Evolutionary conservation across 2,329 filamentous ascomycete genomes (phyloP), one percentile per base, ranked within the genome.

Genomic region (Sporothrix brasiliensis): DNA sequence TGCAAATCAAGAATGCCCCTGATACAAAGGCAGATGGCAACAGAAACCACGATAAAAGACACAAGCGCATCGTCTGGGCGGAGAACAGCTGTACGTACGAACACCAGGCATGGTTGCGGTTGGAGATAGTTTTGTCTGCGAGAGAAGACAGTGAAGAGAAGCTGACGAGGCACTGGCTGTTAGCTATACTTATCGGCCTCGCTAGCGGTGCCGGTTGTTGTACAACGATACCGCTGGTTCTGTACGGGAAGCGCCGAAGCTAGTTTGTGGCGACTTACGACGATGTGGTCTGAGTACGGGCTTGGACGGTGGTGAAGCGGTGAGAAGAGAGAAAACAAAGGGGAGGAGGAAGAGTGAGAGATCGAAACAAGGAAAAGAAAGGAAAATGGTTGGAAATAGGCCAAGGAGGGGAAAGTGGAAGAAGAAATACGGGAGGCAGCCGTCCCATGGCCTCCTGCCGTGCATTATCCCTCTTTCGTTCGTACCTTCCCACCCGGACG

Each of bases 41-140:
- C 7, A 6, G 19, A 6, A 19, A 13, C 30, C 53, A 13, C 19
- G 5, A 4, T 47, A 19, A 4, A 49, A 9, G 34, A 7, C 34
- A 34, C 34, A 34, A 34, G 6, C 34, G 6, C 16, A 49, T 19
- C 14, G 49, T 34, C 47, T 19, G 19, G 3, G 27, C 39, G 10
- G 27, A 49, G 10, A 56, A 58, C 9, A 24, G 44, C 27, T 69
- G 66, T 63, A 84, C 83, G 80, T 79, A 86, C 85, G 84, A 77
- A 86, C 80, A 74, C 84, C 84, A 78, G 82, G 81, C 85, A 87
- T 86, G 61, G 73, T 84, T 78, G 74, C 76, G 76, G 75, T 69
- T 84, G 73, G 76, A 75, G 75, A 54, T 69, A n/a, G 34, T 27
- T 41, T 47, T 47, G 11, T 61, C 11, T 50, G 27, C 21, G 30